Conservation (phyloP, 1,284 basidiomycete genomes). For the Boletus semigastroideus region DNA sequence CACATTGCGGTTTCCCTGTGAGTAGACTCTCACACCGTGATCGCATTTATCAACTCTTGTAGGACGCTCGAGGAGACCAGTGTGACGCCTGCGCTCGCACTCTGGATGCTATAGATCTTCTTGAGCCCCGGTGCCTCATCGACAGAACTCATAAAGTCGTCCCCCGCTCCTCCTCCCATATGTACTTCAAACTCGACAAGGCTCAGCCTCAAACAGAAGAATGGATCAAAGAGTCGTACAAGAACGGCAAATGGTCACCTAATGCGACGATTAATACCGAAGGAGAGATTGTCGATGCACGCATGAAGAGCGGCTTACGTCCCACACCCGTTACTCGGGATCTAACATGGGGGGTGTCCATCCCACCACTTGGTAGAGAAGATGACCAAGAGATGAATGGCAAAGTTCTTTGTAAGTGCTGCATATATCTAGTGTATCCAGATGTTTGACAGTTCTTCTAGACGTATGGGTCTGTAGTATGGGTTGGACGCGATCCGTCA, state of each 20-base stretch:
- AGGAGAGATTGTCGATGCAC: slow-evolving; percentile 88
- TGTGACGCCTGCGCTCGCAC: slow-evolving; percentile 95
- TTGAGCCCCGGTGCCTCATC: slow-evolving; percentile 94
- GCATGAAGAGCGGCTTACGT: slow-evolving; percentile 83
- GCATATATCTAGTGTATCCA: not conserved
- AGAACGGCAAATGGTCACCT: slow-evolving; percentile 86
- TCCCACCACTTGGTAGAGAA: slow-evolving; percentile 72
- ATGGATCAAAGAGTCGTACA: slow-evolving; percentile 84
- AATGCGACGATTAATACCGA: slow-evolving; percentile 89
- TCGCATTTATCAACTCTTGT: slow-evolving; percentile 3
- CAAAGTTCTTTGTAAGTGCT: slow-evolving; percentile 90
- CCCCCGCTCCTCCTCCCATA: slow-evolving; percentile 84
- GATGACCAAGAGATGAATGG: slow-evolving; percentile 84
- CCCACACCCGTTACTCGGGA: slow-evolving; percentile 95
- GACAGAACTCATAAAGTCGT: slow-evolving; percentile 78
- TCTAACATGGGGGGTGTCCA: slow-evolving; percentile 95
- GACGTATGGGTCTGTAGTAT: slow-evolving; percentile 75
- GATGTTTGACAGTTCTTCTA: slow-evolving; percentile 30
- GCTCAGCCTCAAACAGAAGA: slow-evolving; percentile 85
- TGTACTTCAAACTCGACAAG: slow-evolving; percentile 87
- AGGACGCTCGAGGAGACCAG: slow-evolving; percentile 98
- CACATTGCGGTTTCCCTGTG: slow-evolving; percentile 84
- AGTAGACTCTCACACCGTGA: slow-evolving; percentile 17
- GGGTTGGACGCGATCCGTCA: not conserved
- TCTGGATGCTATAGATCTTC: slow-evolving; percentile 89